Conservation (phyloP, 352 stramenopile genomes). For the Pythium aquatile region DNA sequence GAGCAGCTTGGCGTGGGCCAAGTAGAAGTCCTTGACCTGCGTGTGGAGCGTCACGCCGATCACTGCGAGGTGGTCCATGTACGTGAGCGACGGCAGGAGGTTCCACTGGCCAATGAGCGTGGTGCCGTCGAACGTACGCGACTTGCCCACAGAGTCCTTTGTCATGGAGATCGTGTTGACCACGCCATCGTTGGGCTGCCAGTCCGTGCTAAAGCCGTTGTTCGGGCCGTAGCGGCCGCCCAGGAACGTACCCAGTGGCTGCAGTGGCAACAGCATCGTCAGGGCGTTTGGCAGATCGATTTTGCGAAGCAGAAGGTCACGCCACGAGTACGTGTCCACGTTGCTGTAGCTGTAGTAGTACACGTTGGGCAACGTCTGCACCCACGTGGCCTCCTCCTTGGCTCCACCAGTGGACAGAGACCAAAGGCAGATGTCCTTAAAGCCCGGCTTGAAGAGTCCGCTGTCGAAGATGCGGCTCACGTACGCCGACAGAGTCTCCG, state of each 20-base stretch:
- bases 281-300: constrained; percentile 44
- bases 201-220: constrained; percentile 32
- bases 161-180: constrained; percentile 50
- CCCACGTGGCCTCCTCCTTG: constrained; percentile 41
- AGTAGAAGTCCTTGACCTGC: constrained; percentile 39
- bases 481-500: constrained; percentile 33
- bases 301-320: constrained; percentile 38
- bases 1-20: constrained; percentile 35
- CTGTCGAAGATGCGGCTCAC: constrained; percentile 36
- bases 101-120: constrained; percentile 43
- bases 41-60: constrained; percentile 42
- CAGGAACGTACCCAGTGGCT: constrained; percentile 40
- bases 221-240: constrained; percentile 39
- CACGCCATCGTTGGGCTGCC: constrained; percentile 46
- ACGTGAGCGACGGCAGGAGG: constrained; percentile 38
- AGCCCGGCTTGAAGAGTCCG: constrained; percentile 35
- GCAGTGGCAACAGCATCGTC: constrained; percentile 46
- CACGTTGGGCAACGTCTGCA: constrained; percentile 43
- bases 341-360: constrained; percentile 62
- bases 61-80: constrained; percentile 42
- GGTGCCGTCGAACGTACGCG: constrained; percentile 34
- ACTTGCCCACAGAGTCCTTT: constrained; percentile 35
- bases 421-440: constrained; percentile 43
- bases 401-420: constrained; percentile 37
- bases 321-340: constrained; percentile 38